Percentiles rank a stretch among this genome's conserved stretches.
These are phyloP conservation scores for Calendula officinalis DNA, from an alignment of 129 eudicot species.

Conservation along the genomic window DNA sequence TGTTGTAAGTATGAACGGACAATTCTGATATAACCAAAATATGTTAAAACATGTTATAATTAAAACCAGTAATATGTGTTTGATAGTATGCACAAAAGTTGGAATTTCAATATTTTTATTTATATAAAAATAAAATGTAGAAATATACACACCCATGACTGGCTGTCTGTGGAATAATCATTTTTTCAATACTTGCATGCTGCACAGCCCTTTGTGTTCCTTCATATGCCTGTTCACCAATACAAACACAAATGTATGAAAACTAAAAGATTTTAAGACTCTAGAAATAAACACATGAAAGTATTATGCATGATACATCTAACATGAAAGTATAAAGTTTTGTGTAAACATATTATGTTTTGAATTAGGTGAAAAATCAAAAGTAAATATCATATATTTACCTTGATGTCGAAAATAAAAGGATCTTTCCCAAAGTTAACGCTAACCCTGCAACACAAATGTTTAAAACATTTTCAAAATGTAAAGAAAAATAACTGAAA, in stretches of 20 bases:
- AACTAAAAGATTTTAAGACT: background rate
- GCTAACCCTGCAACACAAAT: constrained; percentile 55
- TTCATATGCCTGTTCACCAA: constrained; percentile 66
- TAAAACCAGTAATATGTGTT: no score
- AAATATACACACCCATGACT: constrained; percentile 65
- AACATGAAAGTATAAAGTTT: no score
- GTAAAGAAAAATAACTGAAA: background rate
- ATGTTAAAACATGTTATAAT: background rate
- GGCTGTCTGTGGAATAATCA: constrained; percentile 53
- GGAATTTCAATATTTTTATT: background rate
- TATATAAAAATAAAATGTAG: background rate
- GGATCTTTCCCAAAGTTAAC: constrained; percentile 91
- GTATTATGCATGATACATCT: constrained; percentile 4
- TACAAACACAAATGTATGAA: constrained; percentile 5
- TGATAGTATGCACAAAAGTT: constrained; percentile 1
- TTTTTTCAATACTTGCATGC: constrained; percentile 48
- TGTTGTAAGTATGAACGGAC: constrained; percentile 87
- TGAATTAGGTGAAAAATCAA: background rate
- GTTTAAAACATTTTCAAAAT: background rate
- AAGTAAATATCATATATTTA: constrained; percentile 27
- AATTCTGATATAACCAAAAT: constrained; percentile 48
- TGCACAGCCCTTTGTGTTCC: constrained; percentile 74
- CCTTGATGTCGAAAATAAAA: constrained; percentile 82
- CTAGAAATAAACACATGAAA: background rate
- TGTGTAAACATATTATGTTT: no score